A percentile compares a stretch with the other conserved stretches of the same genome.
Evolutionary conservation across 2,329 filamentous ascomycete genomes (phyloP).

Genomic region (Ophiostoma novo-ulmi): DNA sequence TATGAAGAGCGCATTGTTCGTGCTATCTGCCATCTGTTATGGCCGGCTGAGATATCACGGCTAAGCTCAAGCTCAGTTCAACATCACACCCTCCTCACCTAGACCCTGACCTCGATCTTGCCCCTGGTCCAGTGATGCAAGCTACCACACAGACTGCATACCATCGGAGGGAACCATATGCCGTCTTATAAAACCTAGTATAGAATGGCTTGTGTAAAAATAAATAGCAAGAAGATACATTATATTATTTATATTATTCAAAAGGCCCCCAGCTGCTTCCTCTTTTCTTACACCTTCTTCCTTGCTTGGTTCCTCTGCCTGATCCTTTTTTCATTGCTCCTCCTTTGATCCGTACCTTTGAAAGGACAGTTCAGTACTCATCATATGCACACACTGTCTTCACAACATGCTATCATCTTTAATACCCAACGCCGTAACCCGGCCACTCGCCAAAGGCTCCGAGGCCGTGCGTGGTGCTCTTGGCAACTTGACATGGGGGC

Average conservation of each 20-base stretch:
- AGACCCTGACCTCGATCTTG: slow-evolving; percentile 8
- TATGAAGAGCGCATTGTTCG: too few species aligned
- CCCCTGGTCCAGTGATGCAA: slow-evolving; percentile 6
- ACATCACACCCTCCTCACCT: neutral
- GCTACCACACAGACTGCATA: neutral
- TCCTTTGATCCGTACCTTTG: neutral
- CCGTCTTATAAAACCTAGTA: neutral
- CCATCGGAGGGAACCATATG: neutral
- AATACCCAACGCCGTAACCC: slow-evolving; percentile 32
- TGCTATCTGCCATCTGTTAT: too few species aligned
- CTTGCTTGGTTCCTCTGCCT: neutral
- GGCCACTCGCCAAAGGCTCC: slow-evolving; percentile 38
- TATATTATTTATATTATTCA: neutral
- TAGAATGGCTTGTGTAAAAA: neutral
- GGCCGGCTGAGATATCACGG: too few species aligned
- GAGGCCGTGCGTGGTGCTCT: slow-evolving; percentile 41
- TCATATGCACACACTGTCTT: neutral
- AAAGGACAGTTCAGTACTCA: neutral
- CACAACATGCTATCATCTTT: slow-evolving; percentile 30
- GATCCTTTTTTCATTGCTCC: neutral
- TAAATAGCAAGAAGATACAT: neutral
- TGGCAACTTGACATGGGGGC: slow-evolving; percentile 45
- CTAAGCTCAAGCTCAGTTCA: too few species aligned
- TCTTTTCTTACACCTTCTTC: neutral
- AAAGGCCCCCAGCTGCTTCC: neutral